Evolutionary conservation across 1,284 basidiomycete species (phyloP).

Genomic region (Malassezia brasiliensis): DNA sequence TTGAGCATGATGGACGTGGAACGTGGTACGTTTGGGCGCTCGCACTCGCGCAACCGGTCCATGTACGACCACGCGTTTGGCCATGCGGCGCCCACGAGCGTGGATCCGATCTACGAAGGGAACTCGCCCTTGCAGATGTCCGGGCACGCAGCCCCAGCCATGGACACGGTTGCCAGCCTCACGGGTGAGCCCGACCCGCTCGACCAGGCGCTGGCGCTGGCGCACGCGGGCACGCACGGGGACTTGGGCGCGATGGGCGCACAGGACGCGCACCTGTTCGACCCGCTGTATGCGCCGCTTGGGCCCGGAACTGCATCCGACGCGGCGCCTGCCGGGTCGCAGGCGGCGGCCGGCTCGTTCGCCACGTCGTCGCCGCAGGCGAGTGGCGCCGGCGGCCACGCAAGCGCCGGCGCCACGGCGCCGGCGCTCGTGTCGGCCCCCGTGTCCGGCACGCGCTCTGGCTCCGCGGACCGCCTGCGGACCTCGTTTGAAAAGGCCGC

Average conservation of each 20-base stretch:
- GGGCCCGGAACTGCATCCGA: too few species aligned
- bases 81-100: not conserved
- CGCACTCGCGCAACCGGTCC: slow-evolving; percentile 57
- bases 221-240: too few species aligned
- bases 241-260: too few species aligned
- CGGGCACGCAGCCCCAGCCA: too few species aligned
- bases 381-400: not conserved
- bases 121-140: too few species aligned
- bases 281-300: not conserved
- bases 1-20: slow-evolving; percentile 80
- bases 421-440: slow-evolving; percentile 14
- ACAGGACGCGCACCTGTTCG: too few species aligned
- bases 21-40: slow-evolving; percentile 83
- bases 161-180: too few species aligned
- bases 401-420: slow-evolving; percentile 1
- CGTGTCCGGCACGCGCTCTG: too few species aligned
- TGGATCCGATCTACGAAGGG: not conserved
- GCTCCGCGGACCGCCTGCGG: slow-evolving; percentile 22
- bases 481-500: slow-evolving; percentile 35
- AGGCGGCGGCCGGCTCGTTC: not conserved
- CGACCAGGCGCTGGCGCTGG: too few species aligned
- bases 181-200: too few species aligned
- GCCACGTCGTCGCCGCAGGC: not conserved
- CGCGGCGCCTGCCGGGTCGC: too few species aligned
- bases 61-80: not conserved